Conservation (phyloP, 1,284 basidiomycete genomes). For the Trichosporon inkin region DNA sequence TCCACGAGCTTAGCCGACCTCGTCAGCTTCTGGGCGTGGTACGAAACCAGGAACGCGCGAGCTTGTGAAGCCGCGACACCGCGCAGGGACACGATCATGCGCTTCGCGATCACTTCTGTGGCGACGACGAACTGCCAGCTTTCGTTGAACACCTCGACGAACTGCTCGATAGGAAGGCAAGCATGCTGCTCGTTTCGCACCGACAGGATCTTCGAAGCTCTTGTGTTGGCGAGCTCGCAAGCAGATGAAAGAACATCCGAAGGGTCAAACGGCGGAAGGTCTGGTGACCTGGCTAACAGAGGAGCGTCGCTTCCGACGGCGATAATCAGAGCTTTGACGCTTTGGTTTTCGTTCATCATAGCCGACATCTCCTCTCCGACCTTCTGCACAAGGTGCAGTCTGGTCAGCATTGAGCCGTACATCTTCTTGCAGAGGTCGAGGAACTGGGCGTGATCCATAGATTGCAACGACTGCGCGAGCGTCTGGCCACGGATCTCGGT, state of each 20-base stretch:
- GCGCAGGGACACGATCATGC: conserved; percentile 87
- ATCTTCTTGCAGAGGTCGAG: conserved; percentile 61
- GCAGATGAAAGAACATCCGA: conserved; percentile 73
- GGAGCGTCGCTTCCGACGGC: conserved; percentile 1
- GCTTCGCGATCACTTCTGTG: conserved; percentile 75
- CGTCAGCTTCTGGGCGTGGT: conserved; percentile 78
- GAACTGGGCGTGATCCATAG: conserved; percentile 67
- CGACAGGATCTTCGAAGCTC: conserved; percentile 71
- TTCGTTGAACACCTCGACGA: conserved; percentile 74
- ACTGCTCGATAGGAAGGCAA: conserved; percentile 65
- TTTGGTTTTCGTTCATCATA: conserved; percentile 53
- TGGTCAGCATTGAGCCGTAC: conserved; percentile 64
- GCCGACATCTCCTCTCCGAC: conserved; percentile 63
- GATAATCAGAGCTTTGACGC: background rate
- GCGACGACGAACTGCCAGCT: conserved; percentile 85
- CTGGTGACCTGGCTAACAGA: conserved; percentile 10
- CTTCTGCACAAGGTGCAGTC: conserved; percentile 65
- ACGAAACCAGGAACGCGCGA: conserved; percentile 76
- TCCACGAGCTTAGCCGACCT: conserved; percentile 77
- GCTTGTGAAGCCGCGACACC: conserved; percentile 81
- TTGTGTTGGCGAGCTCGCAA: conserved; percentile 76
- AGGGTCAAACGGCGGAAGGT: conserved; percentile 53
- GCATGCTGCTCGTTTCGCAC: conserved; percentile 75
- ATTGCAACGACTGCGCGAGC: conserved; percentile 60
- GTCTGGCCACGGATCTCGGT: conserved; percentile 39